A percentile compares a stretch with the other conserved stretches of the same genome.
phyloP scores from a whole-genome alignment of 2,329 filamentous ascomycete genomes.

The Pseudopyricularia javanii region DNA sequence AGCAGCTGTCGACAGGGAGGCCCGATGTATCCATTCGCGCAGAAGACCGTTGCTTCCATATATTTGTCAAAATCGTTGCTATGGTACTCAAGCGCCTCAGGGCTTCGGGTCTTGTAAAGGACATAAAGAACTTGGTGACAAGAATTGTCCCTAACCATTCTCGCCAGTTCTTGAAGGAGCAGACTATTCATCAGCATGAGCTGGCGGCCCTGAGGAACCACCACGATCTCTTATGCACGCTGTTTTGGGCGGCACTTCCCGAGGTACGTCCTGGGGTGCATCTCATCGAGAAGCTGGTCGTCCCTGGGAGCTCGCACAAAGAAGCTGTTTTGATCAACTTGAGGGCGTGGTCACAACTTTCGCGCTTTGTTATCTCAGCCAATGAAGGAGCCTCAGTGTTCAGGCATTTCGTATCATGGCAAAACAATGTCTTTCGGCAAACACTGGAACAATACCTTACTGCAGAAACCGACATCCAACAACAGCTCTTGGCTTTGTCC shows the following conservation, averaged over 20 bases:
- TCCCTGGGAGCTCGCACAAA: slow-evolving; percentile 48
- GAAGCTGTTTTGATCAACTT: slow-evolving; percentile 54
- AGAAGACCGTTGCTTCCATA: slow-evolving; percentile 52
- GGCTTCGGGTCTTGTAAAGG: slow-evolving; percentile 34
- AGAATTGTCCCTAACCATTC: slow-evolving; percentile 55
- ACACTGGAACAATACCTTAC: slow-evolving; percentile 45
- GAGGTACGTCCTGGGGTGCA: slow-evolving; percentile 39
- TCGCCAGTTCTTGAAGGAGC: slow-evolving; percentile 51
- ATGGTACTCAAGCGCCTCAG: slow-evolving; percentile 40
- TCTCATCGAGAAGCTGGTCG: slow-evolving; percentile 46
- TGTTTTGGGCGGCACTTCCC: slow-evolving; percentile 51
- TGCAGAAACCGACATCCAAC: slow-evolving; percentile 41
- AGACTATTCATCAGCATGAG: slow-evolving; percentile 45
- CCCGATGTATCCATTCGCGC: slow-evolving; percentile 36
- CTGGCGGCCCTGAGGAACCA: slow-evolving; percentile 55
- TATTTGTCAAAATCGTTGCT: slow-evolving; percentile 53
- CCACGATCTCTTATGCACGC: slow-evolving; percentile 53
- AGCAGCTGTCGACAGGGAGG: slow-evolving; percentile 30
- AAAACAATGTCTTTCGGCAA: slow-evolving; percentile 43
- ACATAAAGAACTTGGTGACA: slow-evolving; percentile 47
- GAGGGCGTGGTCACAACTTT: slow-evolving; percentile 49
- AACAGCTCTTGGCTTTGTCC: slow-evolving; percentile 38
- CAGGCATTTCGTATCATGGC: slow-evolving; percentile 41
- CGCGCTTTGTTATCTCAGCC: slow-evolving; percentile 41
- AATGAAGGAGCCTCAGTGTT: slow-evolving; percentile 27